phyloP scores from a whole-genome alignment of 345 rosid species.

The Gossypium sturtianum region DNA sequence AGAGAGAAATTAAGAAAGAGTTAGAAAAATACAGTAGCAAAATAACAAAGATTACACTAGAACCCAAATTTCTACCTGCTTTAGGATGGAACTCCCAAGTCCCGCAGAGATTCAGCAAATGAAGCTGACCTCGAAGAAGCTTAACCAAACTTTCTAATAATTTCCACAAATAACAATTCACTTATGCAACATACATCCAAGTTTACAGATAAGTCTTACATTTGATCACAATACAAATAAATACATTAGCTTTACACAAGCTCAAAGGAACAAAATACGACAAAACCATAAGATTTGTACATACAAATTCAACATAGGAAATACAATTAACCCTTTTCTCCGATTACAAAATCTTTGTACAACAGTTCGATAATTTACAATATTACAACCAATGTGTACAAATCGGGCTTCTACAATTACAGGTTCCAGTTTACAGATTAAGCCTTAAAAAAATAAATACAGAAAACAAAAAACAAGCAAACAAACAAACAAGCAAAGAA shows the following conservation, averaged over 20 bases:
- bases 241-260: background rate
- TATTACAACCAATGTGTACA: slow-evolving; percentile 4
- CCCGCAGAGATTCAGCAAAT: slow-evolving; percentile 21
- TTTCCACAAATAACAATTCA: slow-evolving; percentile 3
- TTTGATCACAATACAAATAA: background rate
- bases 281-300: background rate
- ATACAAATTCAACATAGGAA: background rate
- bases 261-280: background rate
- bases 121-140: slow-evolving; percentile 21
- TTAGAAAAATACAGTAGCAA: background rate
- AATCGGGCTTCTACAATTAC: background rate
- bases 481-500: slow-evolving; percentile 12
- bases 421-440: background rate
- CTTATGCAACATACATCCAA: slow-evolving; percentile 6
- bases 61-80: slow-evolving; percentile 46
- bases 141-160: slow-evolving; percentile 13
- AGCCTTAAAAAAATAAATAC: slow-evolving; percentile 3
- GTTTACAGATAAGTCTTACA: background rate
- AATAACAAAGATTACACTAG: slow-evolving; percentile 12
- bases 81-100: slow-evolving; percentile 29
- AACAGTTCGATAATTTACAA: background rate
- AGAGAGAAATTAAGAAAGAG: slow-evolving; percentile 10
- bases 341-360: slow-evolving; percentile 10
- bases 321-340: background rate
- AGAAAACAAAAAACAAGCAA: slow-evolving; percentile 10